Percentiles rank a stretch among this genome's conserved stretches.
These are phyloP conservation scores for Gastrolobium bilobum DNA, from an alignment of 306 rosid species.

Conservation along the genomic window DNA sequence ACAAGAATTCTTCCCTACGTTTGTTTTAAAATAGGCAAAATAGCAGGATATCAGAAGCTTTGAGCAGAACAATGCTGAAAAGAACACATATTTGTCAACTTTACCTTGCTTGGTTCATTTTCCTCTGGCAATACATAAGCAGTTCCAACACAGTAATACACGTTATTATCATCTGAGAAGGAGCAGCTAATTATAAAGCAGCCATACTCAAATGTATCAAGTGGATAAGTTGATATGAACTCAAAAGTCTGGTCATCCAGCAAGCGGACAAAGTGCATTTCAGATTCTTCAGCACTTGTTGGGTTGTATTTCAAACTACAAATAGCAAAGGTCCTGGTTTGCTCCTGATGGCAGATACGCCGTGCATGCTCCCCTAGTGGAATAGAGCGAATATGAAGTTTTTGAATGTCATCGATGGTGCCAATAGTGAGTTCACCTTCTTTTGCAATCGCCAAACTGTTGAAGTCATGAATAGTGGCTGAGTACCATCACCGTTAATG, in stretches of 20 bases:
- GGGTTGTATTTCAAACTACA: constrained; percentile 83
- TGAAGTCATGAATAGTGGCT: constrained; percentile 31
- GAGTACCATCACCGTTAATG: constrained; percentile 16
- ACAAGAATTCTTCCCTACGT: constrained; percentile 93
- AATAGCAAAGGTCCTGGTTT: constrained; percentile 91
- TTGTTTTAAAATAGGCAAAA: constrained; percentile 35
- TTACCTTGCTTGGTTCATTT: constrained; percentile 93
- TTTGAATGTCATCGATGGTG: constrained; percentile 98
- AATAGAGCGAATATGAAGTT: constrained; percentile 96
- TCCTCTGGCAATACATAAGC: constrained; percentile 97
- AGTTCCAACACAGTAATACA: constrained; percentile 97
- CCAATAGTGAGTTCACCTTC: constrained; percentile 99
- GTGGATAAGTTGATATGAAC: constrained; percentile 82
- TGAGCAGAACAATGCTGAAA: constrained; percentile 18
- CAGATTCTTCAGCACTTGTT: constrained; percentile 84
- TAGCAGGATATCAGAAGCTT: constrained; percentile 32
- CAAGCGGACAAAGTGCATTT: constrained; percentile 86
- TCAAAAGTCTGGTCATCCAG: constrained; percentile 98
- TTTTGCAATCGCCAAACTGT: constrained; percentile 97
- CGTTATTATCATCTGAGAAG: constrained; percentile 91
- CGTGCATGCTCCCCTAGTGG: constrained; percentile 96
- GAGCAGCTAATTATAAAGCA: constrained; percentile 98
- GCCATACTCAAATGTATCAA: constrained; percentile 86
- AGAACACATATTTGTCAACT: constrained; percentile 31
- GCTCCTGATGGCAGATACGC: constrained; percentile 98